phyloP scores from a whole-genome alignment of 2,329 filamentous ascomycete species.

The Colletotrichum tropicicola region DNA sequence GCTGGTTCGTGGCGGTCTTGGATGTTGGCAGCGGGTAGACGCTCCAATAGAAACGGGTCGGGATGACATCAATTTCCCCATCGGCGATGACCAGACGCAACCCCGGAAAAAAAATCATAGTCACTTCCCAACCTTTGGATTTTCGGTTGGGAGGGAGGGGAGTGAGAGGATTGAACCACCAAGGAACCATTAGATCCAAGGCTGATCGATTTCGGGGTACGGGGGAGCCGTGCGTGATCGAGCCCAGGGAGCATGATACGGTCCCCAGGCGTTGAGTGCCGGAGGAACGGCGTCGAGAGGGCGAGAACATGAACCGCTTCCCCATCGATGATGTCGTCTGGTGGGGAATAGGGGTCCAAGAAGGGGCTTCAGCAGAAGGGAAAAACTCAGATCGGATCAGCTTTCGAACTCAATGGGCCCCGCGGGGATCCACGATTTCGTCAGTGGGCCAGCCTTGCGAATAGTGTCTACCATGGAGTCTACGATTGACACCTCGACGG shows the following conservation, averaged over 20 bases:
- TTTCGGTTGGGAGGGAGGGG: neutral
- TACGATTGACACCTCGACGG: neutral
- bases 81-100: conserved; percentile 8
- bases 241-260: neutral
- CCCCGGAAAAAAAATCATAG: no score
- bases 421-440: conserved; percentile 19
- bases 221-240: neutral
- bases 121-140: neutral
- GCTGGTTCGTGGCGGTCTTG: neutral
- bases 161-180: neutral
- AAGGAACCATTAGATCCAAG: neutral
- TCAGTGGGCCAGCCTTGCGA: conserved; percentile 6
- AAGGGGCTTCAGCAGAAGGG: neutral
- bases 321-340: conserved; percentile 15
- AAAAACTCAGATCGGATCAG: conserved; percentile 17
- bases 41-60: conserved; percentile 12
- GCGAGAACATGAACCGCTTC: neutral
- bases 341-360: conserved; percentile 26
- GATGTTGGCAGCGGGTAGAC: conserved; percentile 4
- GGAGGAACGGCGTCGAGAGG: neutral
- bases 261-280: neutral
- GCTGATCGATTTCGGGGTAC: neutral
- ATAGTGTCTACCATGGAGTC: neutral
- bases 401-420: conserved; percentile 5
- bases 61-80: conserved; percentile 28